Base-by-base conservation (phyloP, 345 rosid genomes). In the Heritiera littoralis region DNA sequence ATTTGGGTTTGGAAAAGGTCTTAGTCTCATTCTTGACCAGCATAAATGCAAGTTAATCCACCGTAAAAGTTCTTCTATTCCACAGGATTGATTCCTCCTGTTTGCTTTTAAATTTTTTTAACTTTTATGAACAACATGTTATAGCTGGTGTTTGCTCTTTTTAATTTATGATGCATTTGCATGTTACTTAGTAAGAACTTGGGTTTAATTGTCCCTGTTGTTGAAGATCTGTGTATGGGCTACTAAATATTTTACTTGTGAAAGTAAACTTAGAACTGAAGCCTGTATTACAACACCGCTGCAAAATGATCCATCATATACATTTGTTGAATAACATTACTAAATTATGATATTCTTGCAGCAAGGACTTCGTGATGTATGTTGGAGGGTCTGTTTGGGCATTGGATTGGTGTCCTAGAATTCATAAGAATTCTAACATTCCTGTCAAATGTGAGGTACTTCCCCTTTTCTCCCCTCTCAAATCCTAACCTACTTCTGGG, bases 351-450 rank as follows among this genome's bases (percentile, higher is more conserved):
- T 80, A 38, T 87, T 72, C 56, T 79, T 86, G 86, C 97, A 90
- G 99, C 86, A 89, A 89, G 69, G 99, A 94, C 78, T 92, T 91
- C 79, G 84, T 94, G 56, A 86, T 92, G 89, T 84, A 89, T 72
- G 92, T 89, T 81, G 98, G 99, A 77, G 99, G 98, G 55, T 86
- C 97, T 66, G 91, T 91, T 85, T 96, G 93, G 98, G 94, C 91
- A 67, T 73, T 96, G 84, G 97, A 96, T 87, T 94, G 99, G 99
- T 90, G 97, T 74, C 99, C 99, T 60, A 83, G 89, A 81, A 76
- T 80, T 88, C 86, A 85, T 77, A 85, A 69, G 75, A 85, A 68
- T 83, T 82, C 88, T 48, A 91, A 80, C 72, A 75, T 73, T 80
- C 85, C 28, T 60, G 79, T 87, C 77, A 96, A 87, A 81, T 84